Base-by-base conservation (phyloP, 805 yeast species). In the Wilhelminamyces savonicus region DNA sequence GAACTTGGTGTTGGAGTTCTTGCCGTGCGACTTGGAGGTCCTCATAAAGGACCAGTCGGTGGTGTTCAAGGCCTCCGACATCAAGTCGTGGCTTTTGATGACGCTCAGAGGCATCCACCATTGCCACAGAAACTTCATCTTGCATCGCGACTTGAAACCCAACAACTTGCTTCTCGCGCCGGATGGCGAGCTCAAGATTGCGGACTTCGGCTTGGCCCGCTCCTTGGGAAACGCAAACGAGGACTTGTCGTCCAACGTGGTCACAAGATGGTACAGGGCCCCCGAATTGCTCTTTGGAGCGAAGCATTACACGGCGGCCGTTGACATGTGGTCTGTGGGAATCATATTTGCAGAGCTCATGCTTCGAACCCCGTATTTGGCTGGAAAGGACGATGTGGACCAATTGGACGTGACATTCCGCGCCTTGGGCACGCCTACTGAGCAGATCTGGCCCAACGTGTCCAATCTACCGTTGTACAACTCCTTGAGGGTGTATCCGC, bases 181-280 rank as follows among this genome's bases (percentile, higher is more conserved):
- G 0, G 74, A 73, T 36, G 98, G 99, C 1, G 78, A 82, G 39
- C 66, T 92, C 36, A 92, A 92, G 53, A 71, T 92, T 37, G 98
- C 98, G 3, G 99, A 92, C 84, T 92, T 92, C 63, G 98, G 98
- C 42, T 66, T 90, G 26, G 97, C 97, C 0, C 64, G 98, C 39
- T 74, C 88, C 2, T 62, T 85, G 34, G 90, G 94, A 0, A 69
- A 79, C 15, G 74, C 78, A 26, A 74, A 76, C 35, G 92, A 82
- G 40, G 73, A 69, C 26, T 62, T 92, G 53, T 84, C 97, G 0
- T 83, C 95, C 2, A 90, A 88, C 39, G 99, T 92, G 4, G 98
- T 92, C 2, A 92, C 99, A 3, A 62, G 97, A 36, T 92, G 99
- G 99, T 92, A 92, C 56, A 65, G 97, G 32, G 95, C 97, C 0